phyloP scores from a whole-genome alignment of 768 basidiomycete genomes.

The Lactarius sanguifluus region DNA sequence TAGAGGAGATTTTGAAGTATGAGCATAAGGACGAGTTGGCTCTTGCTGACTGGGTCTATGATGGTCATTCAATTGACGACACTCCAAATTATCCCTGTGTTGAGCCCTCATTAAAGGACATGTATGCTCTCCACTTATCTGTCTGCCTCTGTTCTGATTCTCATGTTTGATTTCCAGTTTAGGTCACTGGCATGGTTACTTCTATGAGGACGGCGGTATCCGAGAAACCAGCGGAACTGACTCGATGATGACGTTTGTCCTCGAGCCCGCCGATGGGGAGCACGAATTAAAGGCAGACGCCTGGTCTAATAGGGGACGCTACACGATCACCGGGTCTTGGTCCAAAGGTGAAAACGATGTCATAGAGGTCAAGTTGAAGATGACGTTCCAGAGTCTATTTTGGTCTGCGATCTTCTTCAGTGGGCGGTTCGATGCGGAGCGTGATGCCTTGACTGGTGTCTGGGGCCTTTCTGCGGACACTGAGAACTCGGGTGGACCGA shows the following conservation, averaged over 20 bases:
- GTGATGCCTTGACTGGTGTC: constrained; percentile 16
- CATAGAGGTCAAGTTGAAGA: constrained; percentile 25
- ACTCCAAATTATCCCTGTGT: neutral
- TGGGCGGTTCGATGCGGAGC: constrained; percentile 15
- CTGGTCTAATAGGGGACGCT: constrained; percentile 23
- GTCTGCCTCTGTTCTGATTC: neutral
- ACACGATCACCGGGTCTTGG: constrained; percentile 27
- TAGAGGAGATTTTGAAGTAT: constrained; percentile 9
- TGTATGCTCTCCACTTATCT: constrained; percentile 1
- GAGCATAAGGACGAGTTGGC: neutral
- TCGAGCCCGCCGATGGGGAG: constrained; percentile 16
- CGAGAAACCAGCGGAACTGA: neutral
- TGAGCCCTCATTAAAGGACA: constrained; percentile 13
- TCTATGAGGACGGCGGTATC: constrained; percentile 5
- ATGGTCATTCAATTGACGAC: constrained; percentile 17
- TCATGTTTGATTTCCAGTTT: constrained; percentile 7
- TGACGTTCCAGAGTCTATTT: constrained; percentile 13
- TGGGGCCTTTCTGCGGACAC: neutral
- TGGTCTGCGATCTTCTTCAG: constrained; percentile 16
- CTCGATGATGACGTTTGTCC: constrained; percentile 20
- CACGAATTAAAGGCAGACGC: constrained; percentile 17
- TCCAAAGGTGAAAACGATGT: constrained; percentile 21
- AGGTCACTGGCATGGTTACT: constrained; percentile 27
- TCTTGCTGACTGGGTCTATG: constrained; percentile 21
- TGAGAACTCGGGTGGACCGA: neutral